Base-by-base conservation (phyloP, 371 early-diverging fungal species). In the Apophysomyces trapeziformis region DNA sequence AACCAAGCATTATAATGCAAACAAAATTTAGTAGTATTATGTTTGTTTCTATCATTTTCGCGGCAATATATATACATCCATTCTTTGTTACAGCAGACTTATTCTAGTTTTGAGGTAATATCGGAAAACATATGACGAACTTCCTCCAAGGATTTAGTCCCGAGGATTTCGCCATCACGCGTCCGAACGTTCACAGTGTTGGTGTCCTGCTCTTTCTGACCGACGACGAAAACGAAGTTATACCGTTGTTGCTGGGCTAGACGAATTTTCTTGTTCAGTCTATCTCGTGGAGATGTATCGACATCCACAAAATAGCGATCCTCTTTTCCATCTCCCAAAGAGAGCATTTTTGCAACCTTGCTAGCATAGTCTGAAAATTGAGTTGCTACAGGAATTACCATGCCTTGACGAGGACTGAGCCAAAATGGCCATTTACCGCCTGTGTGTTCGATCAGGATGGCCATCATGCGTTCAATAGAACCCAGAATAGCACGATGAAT, bases 381-480 rank as follows among this genome's bases (percentile, higher is more conserved):
- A 1, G 80, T 74, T 9, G 79, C 82, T 13, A 95, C 92, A 1
- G 97, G 98, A 26, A 99, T 88, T 37, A 99, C 90, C 65, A 93
- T 86, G 16, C 95, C 90, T 80, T 99, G 99, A 45, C 97, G 90
- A 16, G 99, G 99, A 37, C 93, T 93, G 14, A 99, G 79, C 99
- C 99, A 99, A 86, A 99, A 93, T n/a, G 99, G 99, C 90, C 96
- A 94, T 58, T 89, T 86, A 43, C 96, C 96, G 3, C 83, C 90
- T 57, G 90, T 94, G 67, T 93, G 91, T 74, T 99, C 99, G 68
- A 93, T 91, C 68, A 96, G 74, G 66, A 99, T 96, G 18, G 95
- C 99, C 85, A 97, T 88, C 90, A 97, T 93, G 21, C 99, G 87
- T 78, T 99, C 99, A 12, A 99, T 84, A 14, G 92, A 91, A 4